Evolutionary conservation across 371 early-diverging fungal genomes (phyloP).

Genomic region (Apophysomyces variabilis): DNA sequence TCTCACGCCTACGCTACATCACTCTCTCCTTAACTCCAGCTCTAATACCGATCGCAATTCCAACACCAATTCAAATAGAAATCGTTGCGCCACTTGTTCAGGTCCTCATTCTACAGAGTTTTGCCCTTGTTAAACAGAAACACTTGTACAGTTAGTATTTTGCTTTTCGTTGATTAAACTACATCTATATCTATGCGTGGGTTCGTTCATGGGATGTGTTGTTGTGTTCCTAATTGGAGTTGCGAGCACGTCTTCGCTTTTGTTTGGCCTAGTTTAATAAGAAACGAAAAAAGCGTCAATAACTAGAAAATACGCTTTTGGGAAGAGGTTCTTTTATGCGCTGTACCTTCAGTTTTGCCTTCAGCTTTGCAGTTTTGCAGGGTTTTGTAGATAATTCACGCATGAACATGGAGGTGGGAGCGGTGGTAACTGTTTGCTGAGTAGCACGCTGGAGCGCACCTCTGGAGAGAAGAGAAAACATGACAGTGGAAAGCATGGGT

Average conservation of each 20-base stretch:
- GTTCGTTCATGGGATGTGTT: neutral
- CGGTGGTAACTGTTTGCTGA: conserved; percentile 28
- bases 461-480: conserved; percentile 12
- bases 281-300: neutral
- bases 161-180: neutral
- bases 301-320: neutral
- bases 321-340: neutral
- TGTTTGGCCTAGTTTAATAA: conserved; percentile 19
- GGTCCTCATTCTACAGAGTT: conserved; percentile 58
- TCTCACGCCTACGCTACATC: neutral
- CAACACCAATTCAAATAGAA: neutral
- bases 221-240: neutral
- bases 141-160: too few relatives aligned
- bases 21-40: neutral
- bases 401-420: conserved; percentile 90
- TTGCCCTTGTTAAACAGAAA: conserved; percentile 45
- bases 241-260: conserved; percentile 25
- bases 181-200: neutral
- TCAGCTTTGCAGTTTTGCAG: conserved; percentile 21
- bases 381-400: conserved; percentile 18
- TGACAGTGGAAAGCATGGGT: neutral
- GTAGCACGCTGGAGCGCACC: conserved; percentile 1
- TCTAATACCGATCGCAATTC: neutral
- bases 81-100: conserved; percentile 45
- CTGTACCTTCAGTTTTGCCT: conserved; percentile 18